phyloP scores from a whole-genome alignment of 768 basidiomycete genomes.

The Auriscalpium microsporum region DNA sequence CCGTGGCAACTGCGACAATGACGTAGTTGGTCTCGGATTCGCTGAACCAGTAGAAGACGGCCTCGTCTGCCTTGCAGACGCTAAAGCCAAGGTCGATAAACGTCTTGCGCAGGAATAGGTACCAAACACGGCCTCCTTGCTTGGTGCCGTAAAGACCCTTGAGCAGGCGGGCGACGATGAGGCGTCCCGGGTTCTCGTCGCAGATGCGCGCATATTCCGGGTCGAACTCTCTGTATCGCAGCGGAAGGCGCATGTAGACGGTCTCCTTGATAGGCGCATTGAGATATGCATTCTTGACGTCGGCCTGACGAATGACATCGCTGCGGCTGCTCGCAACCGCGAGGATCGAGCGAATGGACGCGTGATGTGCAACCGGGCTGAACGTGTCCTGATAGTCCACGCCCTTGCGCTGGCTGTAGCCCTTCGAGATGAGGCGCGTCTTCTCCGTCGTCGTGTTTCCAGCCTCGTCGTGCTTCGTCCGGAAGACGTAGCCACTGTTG shows the following conservation, averaged over 20 bases:
- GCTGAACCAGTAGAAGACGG: conserved; percentile 4
- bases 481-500: conserved; percentile 26
- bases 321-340: conserved; percentile 27
- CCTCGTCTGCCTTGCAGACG: conserved; percentile 2
- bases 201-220: not conserved
- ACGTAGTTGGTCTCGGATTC: not conserved
- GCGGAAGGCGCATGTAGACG: conserved; percentile 38
- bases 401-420: too few species aligned
- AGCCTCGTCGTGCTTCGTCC: conserved; percentile 22
- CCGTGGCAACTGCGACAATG: not conserved
- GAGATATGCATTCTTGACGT: conserved; percentile 35
- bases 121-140: conserved; percentile 27
- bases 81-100: not conserved
- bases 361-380: too few species aligned
- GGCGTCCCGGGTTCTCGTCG: not conserved
- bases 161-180: conserved; percentile 16
- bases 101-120: conserved; percentile 12
- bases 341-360: conserved; percentile 15
- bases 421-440: too few species aligned
- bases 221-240: conserved; percentile 11
- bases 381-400: too few species aligned
- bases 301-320: conserved; percentile 30
- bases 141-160: conserved; percentile 31
- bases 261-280: conserved; percentile 26
- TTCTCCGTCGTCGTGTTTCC: too few species aligned